A percentile compares a stretch with the other conserved stretches of the same genome.
These are phyloP conservation scores for Phytophthora aleatoria DNA, from an alignment of 352 stramenopile species.

Conservation along the genomic window DNA sequence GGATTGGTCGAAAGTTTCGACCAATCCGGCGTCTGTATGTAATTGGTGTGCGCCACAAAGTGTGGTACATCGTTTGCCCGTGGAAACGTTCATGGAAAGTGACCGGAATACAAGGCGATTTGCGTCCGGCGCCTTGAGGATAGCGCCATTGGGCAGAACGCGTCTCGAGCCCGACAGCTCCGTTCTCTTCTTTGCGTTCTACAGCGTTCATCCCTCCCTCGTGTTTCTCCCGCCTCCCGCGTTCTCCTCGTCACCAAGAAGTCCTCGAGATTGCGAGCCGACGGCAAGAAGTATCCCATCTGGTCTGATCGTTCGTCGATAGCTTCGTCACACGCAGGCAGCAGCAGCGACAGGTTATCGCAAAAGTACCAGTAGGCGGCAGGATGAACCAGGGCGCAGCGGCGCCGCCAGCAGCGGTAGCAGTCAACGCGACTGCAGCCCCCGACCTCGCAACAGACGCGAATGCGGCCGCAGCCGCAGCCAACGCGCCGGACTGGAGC, in stretches of 20 bases:
- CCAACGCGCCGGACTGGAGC: slow-evolving; percentile 56
- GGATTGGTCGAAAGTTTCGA: slow-evolving; percentile 10
- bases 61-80: slow-evolving; percentile 17
- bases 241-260: slow-evolving; percentile 5
- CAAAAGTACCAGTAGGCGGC: background rate
- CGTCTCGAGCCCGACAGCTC: slow-evolving; percentile 4
- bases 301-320: slow-evolving; percentile 3
- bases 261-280: slow-evolving; percentile 3
- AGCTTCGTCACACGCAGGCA: slow-evolving; percentile 7
- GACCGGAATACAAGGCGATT: slow-evolving; percentile 39
- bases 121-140: slow-evolving; percentile 17
- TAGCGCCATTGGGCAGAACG: slow-evolving; percentile 28
- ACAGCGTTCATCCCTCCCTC: background rate
- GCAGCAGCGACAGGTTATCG: slow-evolving; percentile 8
- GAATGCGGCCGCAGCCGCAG: slow-evolving; percentile 12
- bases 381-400: slow-evolving; percentile 27
- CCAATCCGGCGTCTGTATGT: background rate
- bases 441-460: slow-evolving; percentile 11
- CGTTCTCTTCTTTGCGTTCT: slow-evolving; percentile 3
- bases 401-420: slow-evolving; percentile 8
- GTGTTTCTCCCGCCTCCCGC: background rate
- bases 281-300: slow-evolving; percentile 18
- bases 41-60: slow-evolving; percentile 4
- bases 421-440: slow-evolving; percentile 3
- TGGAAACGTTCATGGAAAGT: slow-evolving; percentile 48